phyloP scores from a whole-genome alignment of 805 yeast species.

The Yamadazyma tumulicola region DNA sequence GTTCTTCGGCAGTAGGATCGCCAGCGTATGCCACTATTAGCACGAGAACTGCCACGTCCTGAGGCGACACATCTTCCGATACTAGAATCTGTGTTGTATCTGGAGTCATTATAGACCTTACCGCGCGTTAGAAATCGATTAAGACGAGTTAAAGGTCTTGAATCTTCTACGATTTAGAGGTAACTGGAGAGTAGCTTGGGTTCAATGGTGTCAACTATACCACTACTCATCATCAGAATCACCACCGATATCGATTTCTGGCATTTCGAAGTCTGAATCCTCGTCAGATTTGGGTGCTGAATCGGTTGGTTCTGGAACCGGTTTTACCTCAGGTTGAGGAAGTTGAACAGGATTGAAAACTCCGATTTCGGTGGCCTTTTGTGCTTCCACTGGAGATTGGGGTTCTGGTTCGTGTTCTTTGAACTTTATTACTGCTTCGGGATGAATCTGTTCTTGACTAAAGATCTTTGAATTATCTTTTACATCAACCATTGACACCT shows the following conservation, averaged over 20 bases:
- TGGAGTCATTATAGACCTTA: neutral
- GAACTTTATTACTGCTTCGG: conserved; percentile 6
- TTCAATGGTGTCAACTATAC: too few relatives aligned
- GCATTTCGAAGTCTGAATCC: conserved; percentile 51
- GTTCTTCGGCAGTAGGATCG: conserved; percentile 7
- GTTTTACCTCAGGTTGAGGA: neutral
- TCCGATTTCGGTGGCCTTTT: neutral
- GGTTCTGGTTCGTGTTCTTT: conserved; percentile 3
- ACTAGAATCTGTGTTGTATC: conserved; percentile 16
- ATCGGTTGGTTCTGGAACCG: neutral
- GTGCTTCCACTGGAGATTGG: neutral
- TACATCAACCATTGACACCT: neutral
- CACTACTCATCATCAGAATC: conserved; percentile 37
- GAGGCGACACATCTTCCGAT: conserved; percentile 48
- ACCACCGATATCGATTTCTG: conserved; percentile 38
- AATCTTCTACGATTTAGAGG: too few relatives aligned
- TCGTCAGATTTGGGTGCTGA: neutral
- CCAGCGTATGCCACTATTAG: conserved; percentile 28
- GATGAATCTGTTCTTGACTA: neutral
- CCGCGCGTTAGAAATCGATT: too few relatives aligned
- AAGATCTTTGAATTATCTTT: conserved; percentile 4
- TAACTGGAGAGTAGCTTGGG: neutral
- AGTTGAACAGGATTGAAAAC: neutral
- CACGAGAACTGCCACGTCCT: conserved; percentile 48
- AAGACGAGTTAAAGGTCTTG: too few relatives aligned